Conservation (phyloP, 768 basidiomycete genomes). For the Coprinopsis marcescibilis region DNA sequence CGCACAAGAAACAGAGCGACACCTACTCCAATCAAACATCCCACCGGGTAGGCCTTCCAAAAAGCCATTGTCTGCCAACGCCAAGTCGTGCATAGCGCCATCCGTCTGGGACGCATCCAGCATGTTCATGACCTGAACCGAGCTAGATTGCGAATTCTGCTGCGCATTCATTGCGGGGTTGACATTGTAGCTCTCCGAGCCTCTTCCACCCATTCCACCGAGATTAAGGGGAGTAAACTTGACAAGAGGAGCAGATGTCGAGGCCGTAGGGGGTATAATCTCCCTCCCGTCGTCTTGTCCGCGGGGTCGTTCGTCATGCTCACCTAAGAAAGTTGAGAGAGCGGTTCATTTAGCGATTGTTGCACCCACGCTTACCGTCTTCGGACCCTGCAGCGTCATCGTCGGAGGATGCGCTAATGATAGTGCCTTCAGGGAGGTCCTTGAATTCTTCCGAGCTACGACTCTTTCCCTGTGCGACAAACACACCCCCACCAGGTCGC, state of each 20-base stretch:
- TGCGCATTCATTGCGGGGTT: constrained; percentile 70
- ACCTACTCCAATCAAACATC: constrained; percentile 85
- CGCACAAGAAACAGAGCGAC: constrained; percentile 4
- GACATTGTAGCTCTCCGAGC: constrained; percentile 46
- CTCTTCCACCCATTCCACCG: constrained; percentile 14
- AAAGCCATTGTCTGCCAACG: constrained; percentile 60
- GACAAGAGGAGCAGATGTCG: constrained; percentile 39
- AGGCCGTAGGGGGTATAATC: constrained; percentile 7
- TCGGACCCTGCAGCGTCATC: constrained; percentile 34
- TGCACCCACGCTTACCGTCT: constrained; percentile 30
- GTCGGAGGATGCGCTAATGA: constrained; percentile 44
- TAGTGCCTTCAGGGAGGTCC: constrained; percentile 49
- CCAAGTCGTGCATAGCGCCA: constrained; percentile 55
- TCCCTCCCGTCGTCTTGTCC: constrained; percentile 2
- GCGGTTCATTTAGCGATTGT: background rate
- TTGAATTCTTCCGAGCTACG: constrained; percentile 40
- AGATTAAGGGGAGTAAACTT: constrained; percentile 48
- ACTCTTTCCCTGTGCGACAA: constrained; percentile 54
- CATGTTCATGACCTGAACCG: constrained; percentile 74
- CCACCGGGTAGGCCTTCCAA: constrained; percentile 76
- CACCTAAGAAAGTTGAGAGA: constrained; percentile 7
- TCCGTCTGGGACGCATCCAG: constrained; percentile 56
- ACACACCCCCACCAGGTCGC: constrained; percentile 84
- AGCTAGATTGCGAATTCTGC: constrained; percentile 26
- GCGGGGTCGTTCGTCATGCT: background rate